Base-by-base conservation (phyloP, 1,284 basidiomycete species). In the Ganoderma lucidum region DNA sequence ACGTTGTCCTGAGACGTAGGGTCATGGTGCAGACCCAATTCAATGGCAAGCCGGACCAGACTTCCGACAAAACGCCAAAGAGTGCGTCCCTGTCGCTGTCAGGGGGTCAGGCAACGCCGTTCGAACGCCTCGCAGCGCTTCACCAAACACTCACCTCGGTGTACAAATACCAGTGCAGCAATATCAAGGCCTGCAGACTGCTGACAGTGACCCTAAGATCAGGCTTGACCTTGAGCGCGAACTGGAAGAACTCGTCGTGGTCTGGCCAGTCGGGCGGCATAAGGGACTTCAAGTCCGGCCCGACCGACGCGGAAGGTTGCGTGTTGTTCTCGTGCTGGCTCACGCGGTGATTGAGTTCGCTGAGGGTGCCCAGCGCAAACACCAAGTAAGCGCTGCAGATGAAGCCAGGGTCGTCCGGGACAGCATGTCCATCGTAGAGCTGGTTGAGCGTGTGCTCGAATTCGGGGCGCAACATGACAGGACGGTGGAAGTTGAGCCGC, bases 91-190 rank as follows among this genome's bases (percentile, higher is more conserved):
- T 93, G 93, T 75, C 93, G 89, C 93, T 95, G 75, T 35, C 23
- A 66, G 35, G 74, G 66, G 42, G 69, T 75, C 61, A 69, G 62
- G 44, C 48, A 63, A 56, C 32, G 41, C 55, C 12, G 35, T 19
- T 6, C 37, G 62, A 61, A 62, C 69, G 6, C 75, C 51, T 71
- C 15, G 66, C 32, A 37, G 19, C 45, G 63, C 23, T 37, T 32
- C 32, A 19, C 62, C 45, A 60, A 59, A 19, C 30, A 78, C 87
- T 70, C 73, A 93, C 93, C 85, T 95, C 93, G 28, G 91, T 93
- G 75, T 95, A 95, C 28, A 95, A 83, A 79, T 94, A 94, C 93
- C 93, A 95, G 67, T 95, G 93, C 51, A 95, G 80, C 9, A 95
- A 79, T 39, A 94, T 93, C 64, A 95, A 84, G 1, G 93, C 92